Evolutionary conservation across 306 rosid species (phyloP).

Genomic region (Rubus parviflorus): DNA sequence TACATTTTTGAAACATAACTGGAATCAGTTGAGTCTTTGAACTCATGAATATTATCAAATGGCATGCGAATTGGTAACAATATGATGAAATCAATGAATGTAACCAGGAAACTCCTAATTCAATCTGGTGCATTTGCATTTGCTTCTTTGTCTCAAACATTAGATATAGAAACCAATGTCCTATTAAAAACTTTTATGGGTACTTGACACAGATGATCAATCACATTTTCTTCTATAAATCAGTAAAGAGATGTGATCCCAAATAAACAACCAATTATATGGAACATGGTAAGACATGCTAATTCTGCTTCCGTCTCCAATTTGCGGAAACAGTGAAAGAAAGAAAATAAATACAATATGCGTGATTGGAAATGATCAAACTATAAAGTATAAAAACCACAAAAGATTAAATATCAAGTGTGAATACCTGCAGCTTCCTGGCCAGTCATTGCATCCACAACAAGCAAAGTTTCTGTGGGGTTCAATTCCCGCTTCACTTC

Average conservation of each 20-base stretch:
- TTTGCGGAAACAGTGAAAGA: neutral
- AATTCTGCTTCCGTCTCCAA: neutral
- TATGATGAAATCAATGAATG: neutral
- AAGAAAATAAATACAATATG: neutral
- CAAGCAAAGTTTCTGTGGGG: slow-evolving; percentile 91
- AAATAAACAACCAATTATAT: neutral
- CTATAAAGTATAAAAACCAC: neutral
- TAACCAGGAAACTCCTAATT: neutral
- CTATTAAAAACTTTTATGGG: neutral
- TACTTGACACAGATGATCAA: neutral
- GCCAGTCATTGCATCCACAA: slow-evolving; percentile 99
- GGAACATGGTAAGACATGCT: neutral
- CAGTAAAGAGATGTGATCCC: neutral
- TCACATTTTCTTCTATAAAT: neutral
- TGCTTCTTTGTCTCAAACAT: neutral
- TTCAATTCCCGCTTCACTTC: slow-evolving; percentile 74
- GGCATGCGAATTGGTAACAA: neutral
- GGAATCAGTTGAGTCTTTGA: neutral
- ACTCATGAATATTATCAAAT: neutral
- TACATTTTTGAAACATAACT: neutral
- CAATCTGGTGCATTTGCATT: neutral
- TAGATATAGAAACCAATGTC: neutral
- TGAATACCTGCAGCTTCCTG: slow-evolving; percentile 96
- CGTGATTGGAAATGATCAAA: neutral
- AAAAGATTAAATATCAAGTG: slow-evolving; percentile 23